These are phyloP conservation scores for Saraca asoca DNA, from an alignment of 331 rosid genomes.

Conservation along the genomic window DNA sequence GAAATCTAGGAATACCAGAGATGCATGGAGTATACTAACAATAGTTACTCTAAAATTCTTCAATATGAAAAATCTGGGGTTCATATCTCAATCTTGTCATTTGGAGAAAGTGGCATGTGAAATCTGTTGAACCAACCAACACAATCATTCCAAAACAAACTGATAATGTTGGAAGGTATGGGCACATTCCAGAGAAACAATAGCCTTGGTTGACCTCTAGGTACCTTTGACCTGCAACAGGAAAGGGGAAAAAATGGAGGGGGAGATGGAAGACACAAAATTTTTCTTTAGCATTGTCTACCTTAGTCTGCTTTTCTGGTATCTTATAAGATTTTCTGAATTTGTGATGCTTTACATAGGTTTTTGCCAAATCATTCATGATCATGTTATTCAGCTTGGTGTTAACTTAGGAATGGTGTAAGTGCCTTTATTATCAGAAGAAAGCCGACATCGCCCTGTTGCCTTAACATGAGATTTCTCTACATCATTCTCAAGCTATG, in stretches of 20 bases:
- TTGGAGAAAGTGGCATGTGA: conserved; percentile 17
- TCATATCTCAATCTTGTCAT: conserved; percentile 18
- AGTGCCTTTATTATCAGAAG: conserved; percentile 1
- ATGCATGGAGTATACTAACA: conserved; percentile 18
- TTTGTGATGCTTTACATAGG: conserved; percentile 26
- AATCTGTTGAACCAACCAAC: conserved; percentile 23
- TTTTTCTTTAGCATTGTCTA: too few species aligned
- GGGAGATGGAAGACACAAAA: too few species aligned
- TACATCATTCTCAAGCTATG: conserved; percentile 48
- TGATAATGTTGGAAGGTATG: too few species aligned
- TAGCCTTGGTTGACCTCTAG: too few species aligned
- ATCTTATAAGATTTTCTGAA: conserved; percentile 37
- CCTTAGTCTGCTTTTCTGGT: background rate
- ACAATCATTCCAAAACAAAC: conserved; percentile 27
- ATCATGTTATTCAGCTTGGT: conserved; percentile 25
- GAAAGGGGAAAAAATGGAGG: too few species aligned
- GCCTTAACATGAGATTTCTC: conserved; percentile 15
- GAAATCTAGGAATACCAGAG: conserved; percentile 22
- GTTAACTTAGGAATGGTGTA: conserved; percentile 6
- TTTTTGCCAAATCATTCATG: conserved; percentile 18
- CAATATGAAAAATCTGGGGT: conserved; percentile 16
- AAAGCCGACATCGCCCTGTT: conserved; percentile 4
- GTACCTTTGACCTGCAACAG: too few species aligned
- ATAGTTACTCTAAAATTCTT: conserved; percentile 14
- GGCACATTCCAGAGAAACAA: too few species aligned